Conservation (phyloP, 257 asterid species). For the Perilla frutescens region DNA sequence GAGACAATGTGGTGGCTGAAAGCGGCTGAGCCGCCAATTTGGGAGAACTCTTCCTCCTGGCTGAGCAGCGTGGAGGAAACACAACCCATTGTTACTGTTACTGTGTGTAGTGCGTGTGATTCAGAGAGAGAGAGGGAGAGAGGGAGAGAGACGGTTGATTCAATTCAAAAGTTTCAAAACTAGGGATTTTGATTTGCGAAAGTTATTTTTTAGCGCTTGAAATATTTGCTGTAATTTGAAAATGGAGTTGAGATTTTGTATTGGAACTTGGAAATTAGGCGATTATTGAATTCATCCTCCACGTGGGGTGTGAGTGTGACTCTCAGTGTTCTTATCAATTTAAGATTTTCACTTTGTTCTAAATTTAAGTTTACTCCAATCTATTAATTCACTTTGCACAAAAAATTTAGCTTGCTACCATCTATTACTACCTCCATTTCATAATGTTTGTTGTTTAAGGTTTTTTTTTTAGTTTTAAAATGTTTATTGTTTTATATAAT, state of each 20-base stretch:
- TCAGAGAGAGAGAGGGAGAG: background rate
- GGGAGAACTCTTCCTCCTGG: slow-evolving; percentile 76
- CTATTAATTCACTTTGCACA: too few species aligned
- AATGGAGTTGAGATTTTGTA: background rate
- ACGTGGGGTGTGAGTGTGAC: background rate
- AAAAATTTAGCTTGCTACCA: too few species aligned
- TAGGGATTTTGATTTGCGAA: background rate
- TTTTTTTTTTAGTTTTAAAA: too few species aligned
- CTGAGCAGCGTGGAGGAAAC: slow-evolving; percentile 80
- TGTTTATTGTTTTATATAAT: too few species aligned
- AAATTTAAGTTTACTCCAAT: too few species aligned
- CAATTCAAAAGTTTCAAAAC: slow-evolving; percentile 1
- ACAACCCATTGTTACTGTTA: slow-evolving; percentile 66
- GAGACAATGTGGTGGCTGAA: slow-evolving; percentile 96
- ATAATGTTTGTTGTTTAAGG: too few species aligned
- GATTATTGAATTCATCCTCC: background rate
- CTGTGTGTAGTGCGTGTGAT: background rate
- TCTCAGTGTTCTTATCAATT: too few species aligned
- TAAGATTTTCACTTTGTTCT: too few species aligned
- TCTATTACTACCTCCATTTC: too few species aligned
- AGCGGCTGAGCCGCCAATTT: slow-evolving; percentile 70
- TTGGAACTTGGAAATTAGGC: background rate
- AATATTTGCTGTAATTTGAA: slow-evolving; percentile 27
- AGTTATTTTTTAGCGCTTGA: slow-evolving; percentile 19
- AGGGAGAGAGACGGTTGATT: slow-evolving; percentile 4